phyloP scores from a whole-genome alignment of 164 flowering plant genomes.

The Saururus chinensis region DNA sequence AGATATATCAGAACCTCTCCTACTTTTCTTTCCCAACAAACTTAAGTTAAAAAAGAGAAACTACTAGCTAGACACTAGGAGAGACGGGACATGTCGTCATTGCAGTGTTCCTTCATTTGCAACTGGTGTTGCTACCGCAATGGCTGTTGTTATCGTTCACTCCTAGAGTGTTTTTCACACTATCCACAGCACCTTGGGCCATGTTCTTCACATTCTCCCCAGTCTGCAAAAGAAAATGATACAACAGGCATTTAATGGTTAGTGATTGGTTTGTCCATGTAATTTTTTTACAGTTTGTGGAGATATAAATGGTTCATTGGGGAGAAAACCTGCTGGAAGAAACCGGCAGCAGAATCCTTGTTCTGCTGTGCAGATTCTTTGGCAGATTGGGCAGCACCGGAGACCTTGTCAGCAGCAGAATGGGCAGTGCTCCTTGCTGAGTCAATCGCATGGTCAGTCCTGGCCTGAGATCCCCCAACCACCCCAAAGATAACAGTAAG shows the following conservation, averaged over 20 bases:
- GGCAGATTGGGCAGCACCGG: constrained; percentile 1
- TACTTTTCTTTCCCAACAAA: no score
- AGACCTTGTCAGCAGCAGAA: neutral
- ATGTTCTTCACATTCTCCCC: constrained; percentile 12
- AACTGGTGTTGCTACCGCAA: neutral
- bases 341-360: constrained; percentile 1
- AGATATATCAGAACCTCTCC: no score
- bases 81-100: neutral
- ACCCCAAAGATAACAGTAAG: neutral
- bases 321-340: constrained; percentile 4
- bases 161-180: constrained; percentile 9
- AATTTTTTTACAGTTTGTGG: neutral
- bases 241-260: neutral
- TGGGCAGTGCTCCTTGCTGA: constrained; percentile 6
- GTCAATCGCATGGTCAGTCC: neutral
- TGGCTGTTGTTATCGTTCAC: constrained; percentile 1
- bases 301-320: neutral
- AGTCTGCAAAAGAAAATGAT: constrained; percentile 3
- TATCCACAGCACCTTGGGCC: constrained; percentile 13
- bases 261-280: neutral
- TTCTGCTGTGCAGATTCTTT: neutral
- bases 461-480: neutral
- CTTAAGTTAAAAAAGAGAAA: no score
- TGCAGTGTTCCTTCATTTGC: neutral
- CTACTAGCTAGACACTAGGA: neutral